Conservation (phyloP, 116 monocot species). For the Posidonia oceanica region DNA sequence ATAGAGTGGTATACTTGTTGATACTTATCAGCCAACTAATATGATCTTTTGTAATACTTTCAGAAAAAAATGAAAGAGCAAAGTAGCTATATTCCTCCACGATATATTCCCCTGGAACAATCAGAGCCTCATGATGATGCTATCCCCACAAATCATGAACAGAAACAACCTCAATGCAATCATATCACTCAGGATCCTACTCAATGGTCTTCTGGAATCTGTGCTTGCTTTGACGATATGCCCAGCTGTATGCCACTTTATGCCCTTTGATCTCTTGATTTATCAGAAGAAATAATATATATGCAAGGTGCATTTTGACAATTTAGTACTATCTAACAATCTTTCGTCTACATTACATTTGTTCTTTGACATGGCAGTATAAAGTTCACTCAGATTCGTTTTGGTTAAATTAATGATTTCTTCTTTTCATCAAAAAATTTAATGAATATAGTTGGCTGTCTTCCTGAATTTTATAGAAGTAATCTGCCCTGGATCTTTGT, state of each 20-base stretch:
- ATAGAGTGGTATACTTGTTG: no score
- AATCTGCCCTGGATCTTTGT: no score
- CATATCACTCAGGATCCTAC: conserved; percentile 13
- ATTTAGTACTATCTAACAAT: background rate
- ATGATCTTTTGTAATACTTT: background rate
- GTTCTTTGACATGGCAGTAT: background rate
- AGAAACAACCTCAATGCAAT: conserved; percentile 5
- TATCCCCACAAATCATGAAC: conserved; percentile 8
- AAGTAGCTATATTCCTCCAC: conserved; percentile 65
- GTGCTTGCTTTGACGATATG: conserved; percentile 90
- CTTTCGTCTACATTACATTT: background rate
- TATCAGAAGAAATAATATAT: conserved; percentile 18
- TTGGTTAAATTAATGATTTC: background rate
- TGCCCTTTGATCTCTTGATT: conserved; percentile 38
- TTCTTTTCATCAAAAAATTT: background rate
- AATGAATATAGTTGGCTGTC: background rate
- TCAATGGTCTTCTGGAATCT: conserved; percentile 93
- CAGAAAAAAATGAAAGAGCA: conserved; percentile 35
- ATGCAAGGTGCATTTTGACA: conserved; percentile 19
- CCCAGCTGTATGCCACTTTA: conserved; percentile 85
- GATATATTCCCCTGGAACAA: conserved; percentile 52
- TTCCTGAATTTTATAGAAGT: no score
- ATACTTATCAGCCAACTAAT: background rate
- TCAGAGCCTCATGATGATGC: conserved; percentile 28
- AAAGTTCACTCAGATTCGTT: background rate